These are phyloP conservation scores for Cutaneotrichosporon sp. DNA, from an alignment of 1,284 basidiomycete genomes.

Conservation along the genomic window DNA sequence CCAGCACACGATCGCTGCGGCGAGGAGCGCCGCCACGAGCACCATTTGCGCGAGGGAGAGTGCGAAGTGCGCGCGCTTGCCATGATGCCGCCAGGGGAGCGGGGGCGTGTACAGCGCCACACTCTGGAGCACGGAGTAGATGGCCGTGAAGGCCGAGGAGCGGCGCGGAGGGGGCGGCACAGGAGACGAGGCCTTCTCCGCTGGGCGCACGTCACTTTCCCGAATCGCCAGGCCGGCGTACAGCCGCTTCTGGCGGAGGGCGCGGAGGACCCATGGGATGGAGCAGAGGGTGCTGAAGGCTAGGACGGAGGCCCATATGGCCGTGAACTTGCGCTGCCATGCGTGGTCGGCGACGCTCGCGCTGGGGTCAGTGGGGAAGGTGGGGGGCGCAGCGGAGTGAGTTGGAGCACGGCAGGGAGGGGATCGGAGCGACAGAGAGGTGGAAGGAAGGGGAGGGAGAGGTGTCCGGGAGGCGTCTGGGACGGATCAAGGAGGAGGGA, in stretches of 20 bases:
- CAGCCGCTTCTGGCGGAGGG: constrained; percentile 45
- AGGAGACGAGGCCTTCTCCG: not conserved
- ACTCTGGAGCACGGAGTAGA: constrained; percentile 18
- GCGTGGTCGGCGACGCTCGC: constrained; percentile 74
- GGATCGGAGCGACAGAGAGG: too few relatives aligned
- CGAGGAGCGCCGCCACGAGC: constrained; percentile 59
- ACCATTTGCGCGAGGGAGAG: constrained; percentile 52
- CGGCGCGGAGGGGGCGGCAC: not conserved
- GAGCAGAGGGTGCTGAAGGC: constrained; percentile 60
- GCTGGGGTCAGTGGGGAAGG: constrained; percentile 53
- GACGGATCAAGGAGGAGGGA: too few relatives aligned
- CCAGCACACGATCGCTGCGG: constrained; percentile 61
- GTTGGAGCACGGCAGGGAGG: too few relatives aligned
- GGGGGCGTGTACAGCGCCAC: constrained; percentile 30
- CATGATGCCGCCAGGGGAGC: constrained; percentile 28
- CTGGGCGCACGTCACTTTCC: constrained; percentile 20
- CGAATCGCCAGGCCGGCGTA: constrained; percentile 30
- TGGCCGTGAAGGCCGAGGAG: not conserved
- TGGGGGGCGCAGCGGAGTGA: too few relatives aligned
- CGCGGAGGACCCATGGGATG: constrained; percentile 60
- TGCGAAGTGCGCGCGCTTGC: constrained; percentile 41
- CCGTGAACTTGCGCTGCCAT: constrained; percentile 74
- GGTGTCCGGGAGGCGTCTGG: too few relatives aligned
- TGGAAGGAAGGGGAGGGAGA: too few relatives aligned
- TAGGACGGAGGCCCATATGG: constrained; percentile 67